Evolutionary conservation across 2,329 filamentous ascomycete genomes (phyloP).

Genomic region (Alternaria ethzedia): DNA sequence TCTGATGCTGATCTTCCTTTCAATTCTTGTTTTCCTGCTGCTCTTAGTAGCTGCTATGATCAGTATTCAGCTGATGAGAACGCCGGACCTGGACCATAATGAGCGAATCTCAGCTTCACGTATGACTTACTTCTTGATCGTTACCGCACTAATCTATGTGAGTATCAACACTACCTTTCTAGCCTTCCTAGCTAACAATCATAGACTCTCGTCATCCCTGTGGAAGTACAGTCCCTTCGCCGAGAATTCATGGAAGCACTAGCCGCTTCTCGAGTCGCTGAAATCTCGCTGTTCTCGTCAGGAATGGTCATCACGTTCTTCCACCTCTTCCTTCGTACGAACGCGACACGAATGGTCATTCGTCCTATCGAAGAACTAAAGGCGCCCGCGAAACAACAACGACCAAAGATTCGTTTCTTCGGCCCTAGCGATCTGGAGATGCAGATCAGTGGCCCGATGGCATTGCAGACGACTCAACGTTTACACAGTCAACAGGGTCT

Average conservation of each 20-base stretch:
- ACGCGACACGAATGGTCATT: conserved; percentile 63
- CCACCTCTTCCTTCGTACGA: conserved; percentile 71
- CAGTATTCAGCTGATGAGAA: conserved; percentile 63
- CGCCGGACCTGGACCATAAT: conserved; percentile 61
- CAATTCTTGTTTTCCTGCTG: conserved; percentile 59
- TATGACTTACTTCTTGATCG: conserved; percentile 71
- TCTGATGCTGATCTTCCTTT: conserved; percentile 62
- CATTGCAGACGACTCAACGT: conserved; percentile 40
- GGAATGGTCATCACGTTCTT: conserved; percentile 70
- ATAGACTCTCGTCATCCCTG: conserved; percentile 66
- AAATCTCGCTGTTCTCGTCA: conserved; percentile 70
- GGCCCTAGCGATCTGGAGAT: conserved; percentile 52
- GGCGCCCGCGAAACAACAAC: conserved; percentile 49
- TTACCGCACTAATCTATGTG: conserved; percentile 63
- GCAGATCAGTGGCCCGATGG: conserved; percentile 49
- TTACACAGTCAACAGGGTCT: conserved; percentile 45
- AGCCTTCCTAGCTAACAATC: conserved; percentile 5
- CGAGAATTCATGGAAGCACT: conserved; percentile 51
- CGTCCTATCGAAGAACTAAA: conserved; percentile 56
- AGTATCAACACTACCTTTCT: conserved; percentile 46
- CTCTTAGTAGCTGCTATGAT: conserved; percentile 60
- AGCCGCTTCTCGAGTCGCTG: conserved; percentile 67
- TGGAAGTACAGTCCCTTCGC: conserved; percentile 62
- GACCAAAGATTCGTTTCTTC: conserved; percentile 58
- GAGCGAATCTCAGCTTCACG: conserved; percentile 70